phyloP scores from a whole-genome alignment of 345 rosid genomes.

The Eucalyptus tenuipes region DNA sequence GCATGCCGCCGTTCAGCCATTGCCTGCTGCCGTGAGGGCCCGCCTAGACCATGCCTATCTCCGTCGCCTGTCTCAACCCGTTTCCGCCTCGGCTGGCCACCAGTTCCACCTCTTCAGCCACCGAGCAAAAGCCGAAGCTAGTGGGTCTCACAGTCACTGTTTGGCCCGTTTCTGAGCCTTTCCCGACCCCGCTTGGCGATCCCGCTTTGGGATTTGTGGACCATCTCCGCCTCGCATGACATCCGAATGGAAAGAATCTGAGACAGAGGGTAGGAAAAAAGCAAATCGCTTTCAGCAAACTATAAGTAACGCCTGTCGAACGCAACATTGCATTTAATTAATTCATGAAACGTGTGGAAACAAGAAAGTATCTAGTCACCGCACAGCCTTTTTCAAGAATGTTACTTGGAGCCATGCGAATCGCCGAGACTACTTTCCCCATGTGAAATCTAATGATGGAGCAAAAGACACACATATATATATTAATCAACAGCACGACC shows the following conservation, averaged over 20 bases:
- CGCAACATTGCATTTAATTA: not conserved
- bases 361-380: not conserved
- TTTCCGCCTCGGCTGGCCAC: too few relatives aligned
- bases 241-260: not conserved
- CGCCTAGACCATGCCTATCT: too few relatives aligned
- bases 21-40: too few relatives aligned
- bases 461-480: not conserved
- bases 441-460: not conserved
- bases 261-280: rapidly evolving
- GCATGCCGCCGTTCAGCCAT: too few relatives aligned
- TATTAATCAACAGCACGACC: not conserved
- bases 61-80: too few relatives aligned
- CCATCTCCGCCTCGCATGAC: too few relatives aligned
- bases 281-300: rapidly evolving
- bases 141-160: too few relatives aligned
- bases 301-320: rapidly evolving
- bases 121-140: too few relatives aligned
- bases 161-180: too few relatives aligned
- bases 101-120: too few relatives aligned
- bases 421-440: not conserved
- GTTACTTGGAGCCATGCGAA: not conserved
- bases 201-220: too few relatives aligned
- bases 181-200: too few relatives aligned
- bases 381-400: not conserved
- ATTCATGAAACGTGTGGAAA: not conserved